These are phyloP conservation scores for Hymenochaete sp. DNA, from an alignment of 1,284 basidiomycete species.

Conservation along the genomic window DNA sequence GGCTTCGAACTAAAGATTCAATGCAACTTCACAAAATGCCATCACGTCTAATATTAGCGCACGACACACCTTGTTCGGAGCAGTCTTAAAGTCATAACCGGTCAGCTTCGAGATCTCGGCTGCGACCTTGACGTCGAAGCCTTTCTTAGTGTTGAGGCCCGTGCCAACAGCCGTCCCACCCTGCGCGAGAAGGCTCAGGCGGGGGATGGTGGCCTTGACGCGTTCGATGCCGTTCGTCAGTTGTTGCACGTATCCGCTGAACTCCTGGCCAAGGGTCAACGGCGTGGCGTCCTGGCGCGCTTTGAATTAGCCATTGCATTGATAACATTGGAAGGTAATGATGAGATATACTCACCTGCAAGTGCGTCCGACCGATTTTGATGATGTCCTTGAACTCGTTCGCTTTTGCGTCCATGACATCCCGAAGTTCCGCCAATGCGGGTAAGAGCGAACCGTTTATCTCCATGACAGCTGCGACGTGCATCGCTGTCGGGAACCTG, in stretches of 20 bases:
- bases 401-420: slow-evolving; percentile 78
- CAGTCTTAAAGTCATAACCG: slow-evolving; percentile 87
- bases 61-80: slow-evolving; percentile 83
- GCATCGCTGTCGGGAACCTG: slow-evolving; percentile 99
- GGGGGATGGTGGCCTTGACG: slow-evolving; percentile 75
- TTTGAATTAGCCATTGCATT: background rate
- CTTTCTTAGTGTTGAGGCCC: slow-evolving; percentile 95
- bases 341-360: slow-evolving; percentile 43
- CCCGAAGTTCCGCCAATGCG: slow-evolving; percentile 75
- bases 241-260: slow-evolving; percentile 97
- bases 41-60: no score
- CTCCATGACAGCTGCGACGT: slow-evolving; percentile 92
- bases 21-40: slow-evolving; percentile 10
- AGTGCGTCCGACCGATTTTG: slow-evolving; percentile 97
- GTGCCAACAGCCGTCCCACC: slow-evolving; percentile 99
- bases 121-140: slow-evolving; percentile 94
- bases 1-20: slow-evolving; percentile 77
- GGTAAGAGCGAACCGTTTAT: slow-evolving; percentile 78
- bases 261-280: slow-evolving; percentile 96
- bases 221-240: slow-evolving; percentile 86
- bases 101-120: slow-evolving; percentile 89
- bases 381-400: slow-evolving; percentile 85
- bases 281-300: slow-evolving; percentile 86
- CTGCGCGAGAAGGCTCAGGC: slow-evolving; percentile 88
- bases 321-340: slow-evolving; percentile 1